Evolutionary conservation across 1,284 basidiomycete genomes (phyloP).

Genomic region (Sparassis latifolia): DNA sequence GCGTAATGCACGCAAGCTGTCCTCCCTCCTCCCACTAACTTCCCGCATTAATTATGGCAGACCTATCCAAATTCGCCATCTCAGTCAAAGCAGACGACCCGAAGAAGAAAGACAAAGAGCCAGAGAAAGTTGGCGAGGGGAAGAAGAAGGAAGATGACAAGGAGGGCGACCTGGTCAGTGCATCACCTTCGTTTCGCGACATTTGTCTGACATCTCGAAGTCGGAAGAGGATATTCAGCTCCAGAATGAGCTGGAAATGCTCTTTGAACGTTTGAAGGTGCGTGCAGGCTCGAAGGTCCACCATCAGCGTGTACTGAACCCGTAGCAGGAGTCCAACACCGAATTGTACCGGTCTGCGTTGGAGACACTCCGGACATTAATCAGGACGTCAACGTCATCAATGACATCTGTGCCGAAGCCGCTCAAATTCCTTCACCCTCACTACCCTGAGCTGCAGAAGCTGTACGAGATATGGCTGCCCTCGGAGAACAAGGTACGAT

Average conservation of each 20-base stretch:
- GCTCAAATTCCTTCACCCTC: conserved; percentile 95
- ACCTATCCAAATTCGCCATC: conserved; percentile 40
- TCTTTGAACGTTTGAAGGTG: conserved; percentile 91
- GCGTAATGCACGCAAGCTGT: background rate
- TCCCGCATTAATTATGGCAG: too few species aligned
- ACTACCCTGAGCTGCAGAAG: conserved; percentile 84
- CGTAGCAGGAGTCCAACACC: conserved; percentile 77
- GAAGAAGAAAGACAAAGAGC: conserved; percentile 53
- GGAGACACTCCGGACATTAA: conserved; percentile 90
- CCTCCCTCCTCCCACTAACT: too few species aligned
- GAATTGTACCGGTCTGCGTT: conserved; percentile 86
- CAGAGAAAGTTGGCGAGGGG: conserved; percentile 29
- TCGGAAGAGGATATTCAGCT: conserved; percentile 95
- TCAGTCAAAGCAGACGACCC: conserved; percentile 67
- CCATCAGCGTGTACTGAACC: background rate
- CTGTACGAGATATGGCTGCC: conserved; percentile 78
- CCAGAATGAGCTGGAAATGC: conserved; percentile 95
- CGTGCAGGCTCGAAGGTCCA: background rate
- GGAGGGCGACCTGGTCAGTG: conserved; percentile 77
- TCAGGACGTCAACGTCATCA: conserved; percentile 94
- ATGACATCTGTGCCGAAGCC: conserved; percentile 99
- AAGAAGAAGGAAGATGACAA: conserved; percentile 50
- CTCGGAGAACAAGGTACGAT: conserved; percentile 72
- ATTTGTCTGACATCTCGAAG: conserved; percentile 31
- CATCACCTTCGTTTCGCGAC: background rate